Evolutionary conservation across 169 alveolate species (phyloP), one percentile per base, ranked within the genome.

Genomic region (Plasmodium yoelii): DNA sequence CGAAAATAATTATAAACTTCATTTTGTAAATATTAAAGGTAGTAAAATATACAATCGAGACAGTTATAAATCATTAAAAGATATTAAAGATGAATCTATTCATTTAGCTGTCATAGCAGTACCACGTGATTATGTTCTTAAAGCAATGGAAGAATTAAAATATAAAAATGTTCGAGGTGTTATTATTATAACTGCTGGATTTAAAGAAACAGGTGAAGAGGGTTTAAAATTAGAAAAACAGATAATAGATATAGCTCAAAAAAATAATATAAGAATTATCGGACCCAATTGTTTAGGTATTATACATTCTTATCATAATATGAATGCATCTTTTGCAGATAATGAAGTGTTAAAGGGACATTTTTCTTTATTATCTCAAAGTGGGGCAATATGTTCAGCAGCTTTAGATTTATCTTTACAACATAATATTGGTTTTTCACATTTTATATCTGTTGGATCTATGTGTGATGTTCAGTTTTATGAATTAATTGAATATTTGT

Each of bases 371-470:
- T 42, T 93, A 6, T 93, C 95, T n/a, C 95, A 93, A 68, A 88
- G 94, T 39, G 95, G 95, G 3, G 97, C 97, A 19, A 92, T 93
- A 89, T 93, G 96, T 60, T 90, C 96, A 24, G 90, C 96, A 5
- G 95, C 94, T 56, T 71, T 95, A 86, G 97, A 95, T 77, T 93
- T 95, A 93, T 91, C 96, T 13, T 87, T 87, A 39, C 90, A 92
- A 47, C 94, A 91, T 44, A 92, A 91, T 57, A 92, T 95, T 15
- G 97, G 97, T 5, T 95, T 95, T 87, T 93, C 96, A 3, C 94
- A 92, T 24, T 94, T 95, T 73, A 93, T 95, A 53, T 92, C 95
- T 15, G 93, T 95, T 22, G 97, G 97, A 24, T 92, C 95, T 86
- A 93, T 93, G 95, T 75, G 94, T 22, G 94, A 89, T 69, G 88